Evolutionary conservation across 2,329 filamentous ascomycete genomes (phyloP), one percentile per base, ranked within the genome.

Genomic region (Chaetomiaceae sp.): DNA sequence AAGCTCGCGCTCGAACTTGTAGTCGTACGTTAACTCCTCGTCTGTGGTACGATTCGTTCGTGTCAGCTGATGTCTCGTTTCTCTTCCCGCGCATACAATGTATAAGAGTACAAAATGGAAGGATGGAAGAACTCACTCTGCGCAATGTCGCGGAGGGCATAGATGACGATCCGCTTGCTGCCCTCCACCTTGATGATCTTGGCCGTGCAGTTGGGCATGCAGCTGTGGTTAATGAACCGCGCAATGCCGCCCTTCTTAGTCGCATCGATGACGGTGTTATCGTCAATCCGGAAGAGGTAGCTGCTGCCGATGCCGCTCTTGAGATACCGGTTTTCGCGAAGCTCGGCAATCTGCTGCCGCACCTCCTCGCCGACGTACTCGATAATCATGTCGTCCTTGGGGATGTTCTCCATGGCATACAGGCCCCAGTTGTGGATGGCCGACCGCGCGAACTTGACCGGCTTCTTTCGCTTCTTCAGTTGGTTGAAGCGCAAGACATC

Each of bases 151-250:
- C 93, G 85, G 66, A 97, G 75, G 34, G 93, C 93, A 74, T 99
- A 99, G 65, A 99, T 99, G 71, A 99, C 93, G 73, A 99, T 99
- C 58, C 93, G 83, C 74, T 96, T 96, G 67, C 89, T 96, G 57
- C 92, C 92, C 65, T 99, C 93, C 48, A 97, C 93, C 69, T 95
- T 95, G 73, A 99, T 99, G 66, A 99, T 99, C 75, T 97, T 99
- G 57, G 93, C 93, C 34, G 93, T 99, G 72, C 93, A 99, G 67
- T 97, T 99, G 6, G 93, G 93, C 72, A 90, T 93, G 70, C 93
- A 99, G 67, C 89, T 95, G 70, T 99, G 89, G 67, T 99, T 99
- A 78, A 99, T 99, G 71, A 99, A 99, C 38, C 93, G 82, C 27
- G 93, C 93, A 70, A 99, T 99, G 51, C 93, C 93, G 55, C 93